Evolutionary conservation across 257 asterid genomes (phyloP).

Genomic region (Sherardia arvensis): DNA sequence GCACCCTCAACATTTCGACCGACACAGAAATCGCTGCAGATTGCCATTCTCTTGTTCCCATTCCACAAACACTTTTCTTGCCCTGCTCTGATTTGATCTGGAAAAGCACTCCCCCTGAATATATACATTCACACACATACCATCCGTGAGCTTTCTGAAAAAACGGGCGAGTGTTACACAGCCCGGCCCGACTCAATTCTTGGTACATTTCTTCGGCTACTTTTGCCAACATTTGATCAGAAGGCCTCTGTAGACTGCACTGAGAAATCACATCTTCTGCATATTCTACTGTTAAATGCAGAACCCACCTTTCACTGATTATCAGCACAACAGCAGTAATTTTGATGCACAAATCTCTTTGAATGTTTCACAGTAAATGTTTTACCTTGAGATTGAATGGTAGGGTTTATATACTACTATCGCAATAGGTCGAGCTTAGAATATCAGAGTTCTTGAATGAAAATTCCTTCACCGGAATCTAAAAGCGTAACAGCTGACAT

Average conservation of each 20-base stretch:
- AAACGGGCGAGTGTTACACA: conserved; percentile 41
- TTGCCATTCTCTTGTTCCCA: conserved; percentile 48
- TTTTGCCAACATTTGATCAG: conserved; percentile 38
- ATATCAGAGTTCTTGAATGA: conserved; percentile 62
- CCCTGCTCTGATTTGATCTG: conserved; percentile 44
- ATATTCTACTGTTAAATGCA: conserved; percentile 63
- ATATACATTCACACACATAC: conserved; percentile 27
- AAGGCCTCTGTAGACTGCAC: conserved; percentile 66
- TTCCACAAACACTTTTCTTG: conserved; percentile 77
- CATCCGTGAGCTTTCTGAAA: conserved; percentile 89
- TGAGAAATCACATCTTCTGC: conserved; percentile 57
- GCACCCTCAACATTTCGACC: conserved; percentile 81
- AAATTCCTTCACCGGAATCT: conserved; percentile 66
- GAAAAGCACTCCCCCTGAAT: conserved; percentile 84
- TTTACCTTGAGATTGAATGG: conserved; percentile 49
- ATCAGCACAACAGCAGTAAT: background rate
- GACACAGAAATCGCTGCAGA: conserved; percentile 83
- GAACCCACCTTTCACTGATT: conserved; percentile 73
- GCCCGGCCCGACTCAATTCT: conserved; percentile 57
- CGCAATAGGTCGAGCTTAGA: conserved; percentile 63
- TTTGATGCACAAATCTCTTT: background rate
- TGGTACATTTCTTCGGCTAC: conserved; percentile 67
- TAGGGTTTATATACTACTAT: conserved; percentile 88
- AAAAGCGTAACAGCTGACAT: too few species aligned
- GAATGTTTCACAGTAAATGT: background rate